Percentiles rank a stretch among this genome's conserved stretches.
Evolutionary conservation across 2,329 filamentous ascomycete species (phyloP).

Genomic region (Colletotrichum chlorophyti): DNA sequence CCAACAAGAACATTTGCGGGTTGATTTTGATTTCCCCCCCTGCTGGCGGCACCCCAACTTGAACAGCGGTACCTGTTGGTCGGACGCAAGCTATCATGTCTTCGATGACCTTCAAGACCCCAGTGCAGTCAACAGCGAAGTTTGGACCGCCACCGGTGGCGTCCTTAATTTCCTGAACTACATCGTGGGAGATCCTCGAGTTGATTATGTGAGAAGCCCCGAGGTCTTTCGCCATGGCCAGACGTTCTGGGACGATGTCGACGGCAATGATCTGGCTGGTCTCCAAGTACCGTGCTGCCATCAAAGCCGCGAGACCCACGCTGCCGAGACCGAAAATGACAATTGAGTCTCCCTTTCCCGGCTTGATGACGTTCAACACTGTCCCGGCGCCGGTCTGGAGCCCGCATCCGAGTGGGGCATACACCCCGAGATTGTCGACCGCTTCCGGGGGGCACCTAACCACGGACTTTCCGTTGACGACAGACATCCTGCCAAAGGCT

Average conservation of each 20-base stretch:
- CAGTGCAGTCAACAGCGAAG: conserved; percentile 99
- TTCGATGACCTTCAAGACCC: conserved; percentile 87
- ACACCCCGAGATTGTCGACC: conserved; percentile 76
- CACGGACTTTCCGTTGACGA: conserved; percentile 97
- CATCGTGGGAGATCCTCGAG: conserved; percentile 76
- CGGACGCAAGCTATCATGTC: conserved; percentile 13
- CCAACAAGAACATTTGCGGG: conserved; percentile 11
- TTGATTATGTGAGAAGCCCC: conserved; percentile 97
- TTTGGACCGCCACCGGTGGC: conserved; percentile 98
- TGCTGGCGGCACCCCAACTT: conserved; percentile 17
- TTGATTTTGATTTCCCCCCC: conserved; percentile 15
- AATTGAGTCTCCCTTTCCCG: conserved; percentile 87
- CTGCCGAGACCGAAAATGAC: conserved; percentile 96
- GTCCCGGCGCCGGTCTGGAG: conserved; percentile 99
- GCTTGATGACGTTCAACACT: conserved; percentile 88
- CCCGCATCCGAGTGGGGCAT: conserved; percentile 83
- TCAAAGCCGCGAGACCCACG: conserved; percentile 89
- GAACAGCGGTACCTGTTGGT: conserved; percentile 2
- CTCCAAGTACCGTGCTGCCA: conserved; percentile 87
- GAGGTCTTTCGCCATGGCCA: conserved; percentile 91
- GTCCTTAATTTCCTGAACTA: conserved; percentile 92
- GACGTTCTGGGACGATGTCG: conserved; percentile 84
- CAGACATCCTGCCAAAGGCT: conserved; percentile 98
- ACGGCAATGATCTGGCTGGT: conserved; percentile 78
- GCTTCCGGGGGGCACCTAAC: conserved; percentile 90